Percentiles rank a stretch among this genome's conserved stretches.
Conservation (phyloP, 2,329 filamentous ascomycete genomes). For the Didymosphaeria variabile region DNA sequence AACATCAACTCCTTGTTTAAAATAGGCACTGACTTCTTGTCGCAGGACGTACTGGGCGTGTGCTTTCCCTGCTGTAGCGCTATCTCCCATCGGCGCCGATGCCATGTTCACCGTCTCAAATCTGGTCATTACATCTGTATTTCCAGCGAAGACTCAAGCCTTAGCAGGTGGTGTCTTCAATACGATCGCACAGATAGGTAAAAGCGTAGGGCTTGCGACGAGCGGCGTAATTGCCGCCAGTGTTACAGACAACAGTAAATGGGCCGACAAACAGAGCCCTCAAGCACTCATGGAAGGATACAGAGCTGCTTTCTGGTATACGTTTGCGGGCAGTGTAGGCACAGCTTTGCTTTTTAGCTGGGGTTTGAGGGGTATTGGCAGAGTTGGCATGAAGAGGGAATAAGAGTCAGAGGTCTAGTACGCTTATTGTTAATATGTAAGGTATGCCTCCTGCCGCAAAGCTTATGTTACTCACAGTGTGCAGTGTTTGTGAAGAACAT, state of each 20-base stretch:
- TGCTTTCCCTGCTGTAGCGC: slow-evolving; percentile 54
- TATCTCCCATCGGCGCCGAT: slow-evolving; percentile 57
- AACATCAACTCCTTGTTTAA: background rate
- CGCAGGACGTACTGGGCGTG: slow-evolving; percentile 56
- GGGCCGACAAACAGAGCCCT: slow-evolving; percentile 41
- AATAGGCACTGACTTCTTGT: background rate
- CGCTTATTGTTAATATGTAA: background rate
- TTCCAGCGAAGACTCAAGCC: slow-evolving; percentile 53
- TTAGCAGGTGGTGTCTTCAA: slow-evolving; percentile 59
- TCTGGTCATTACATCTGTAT: slow-evolving; percentile 54
- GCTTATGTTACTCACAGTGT: background rate
- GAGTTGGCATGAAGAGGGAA: slow-evolving; percentile 54
- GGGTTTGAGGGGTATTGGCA: slow-evolving; percentile 56
- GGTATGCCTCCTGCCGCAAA: background rate
- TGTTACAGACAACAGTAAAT: slow-evolving; percentile 32
- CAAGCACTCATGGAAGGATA: slow-evolving; percentile 53
- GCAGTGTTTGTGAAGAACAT: background rate
- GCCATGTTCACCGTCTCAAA: slow-evolving; percentile 56
- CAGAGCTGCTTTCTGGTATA: slow-evolving; percentile 54
- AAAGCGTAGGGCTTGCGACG: slow-evolving; percentile 51
- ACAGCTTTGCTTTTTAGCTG: slow-evolving; percentile 46
- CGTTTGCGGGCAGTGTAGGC: slow-evolving; percentile 47
- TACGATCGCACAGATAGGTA: slow-evolving; percentile 55
- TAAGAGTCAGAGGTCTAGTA: slow-evolving; percentile 19
- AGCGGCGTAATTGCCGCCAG: slow-evolving; percentile 50